Percentiles rank a stretch among this genome's conserved stretches.
phyloP scores from a whole-genome alignment of 2,329 filamentous ascomycete genomes.

The Mollisiaceae sp. region DNA sequence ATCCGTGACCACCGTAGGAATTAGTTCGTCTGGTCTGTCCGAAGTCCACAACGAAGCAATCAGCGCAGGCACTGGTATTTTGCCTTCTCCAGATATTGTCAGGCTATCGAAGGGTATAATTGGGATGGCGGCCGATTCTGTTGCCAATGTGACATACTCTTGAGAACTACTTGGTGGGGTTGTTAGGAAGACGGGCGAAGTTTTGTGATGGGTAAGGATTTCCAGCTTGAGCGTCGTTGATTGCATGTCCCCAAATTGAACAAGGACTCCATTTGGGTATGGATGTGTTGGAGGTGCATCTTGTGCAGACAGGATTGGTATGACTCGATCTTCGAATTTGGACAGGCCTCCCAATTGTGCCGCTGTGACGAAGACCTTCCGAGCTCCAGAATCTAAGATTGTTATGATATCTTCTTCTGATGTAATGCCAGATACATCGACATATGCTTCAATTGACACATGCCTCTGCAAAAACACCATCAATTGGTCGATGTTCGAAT shows the following conservation, averaged over 20 bases:
- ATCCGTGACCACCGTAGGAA: conserved; percentile 90
- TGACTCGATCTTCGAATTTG: conserved; percentile 61
- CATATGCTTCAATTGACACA: conserved; percentile 65
- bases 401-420: conserved; percentile 76
- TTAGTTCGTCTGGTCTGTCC: conserved; percentile 81
- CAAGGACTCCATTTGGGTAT: conserved; percentile 42
- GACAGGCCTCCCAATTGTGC: conserved; percentile 66
- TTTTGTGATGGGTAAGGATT: conserved; percentile 35
- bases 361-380: conserved; percentile 80
- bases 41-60: conserved; percentile 78
- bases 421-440: conserved; percentile 75
- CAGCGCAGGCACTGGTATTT: conserved; percentile 71
- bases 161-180: conserved; percentile 16
- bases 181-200: conserved; percentile 40
- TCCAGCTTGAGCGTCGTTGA: conserved; percentile 40
- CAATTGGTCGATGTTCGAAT: conserved; percentile 37
- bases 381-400: conserved; percentile 83
- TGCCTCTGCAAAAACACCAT: conserved; percentile 54
- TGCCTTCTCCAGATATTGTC: conserved; percentile 62
- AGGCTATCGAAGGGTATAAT: conserved; percentile 74
- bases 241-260: conserved; percentile 48
- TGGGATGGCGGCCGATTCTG: conserved; percentile 59
- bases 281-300: conserved; percentile 20
- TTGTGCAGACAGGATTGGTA: conserved; percentile 48
- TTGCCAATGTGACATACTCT: conserved; percentile 32